Base-by-base conservation (phyloP, 2,329 filamentous ascomycete genomes). In the Aspergillus fischeri region DNA sequence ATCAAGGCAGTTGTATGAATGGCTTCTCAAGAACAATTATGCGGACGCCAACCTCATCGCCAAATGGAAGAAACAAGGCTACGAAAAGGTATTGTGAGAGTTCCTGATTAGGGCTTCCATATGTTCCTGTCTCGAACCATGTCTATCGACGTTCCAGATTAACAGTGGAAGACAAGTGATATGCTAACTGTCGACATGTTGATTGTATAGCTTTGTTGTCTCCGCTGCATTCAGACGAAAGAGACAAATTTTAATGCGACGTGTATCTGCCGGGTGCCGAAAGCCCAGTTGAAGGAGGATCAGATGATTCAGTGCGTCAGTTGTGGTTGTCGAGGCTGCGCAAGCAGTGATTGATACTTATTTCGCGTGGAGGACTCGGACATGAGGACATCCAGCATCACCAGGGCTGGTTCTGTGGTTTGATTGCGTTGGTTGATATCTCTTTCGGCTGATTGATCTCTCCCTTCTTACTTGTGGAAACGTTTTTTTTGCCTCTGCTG, bases 51-150 rank as follows among this genome's bases (percentile, higher is more conserved):
- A 92, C 80, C 79, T 99, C 70, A 97, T 99, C 71, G 94, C 94
- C 14, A 99, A 99, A 79, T 99, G 94, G 94, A 99, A 99, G 85
- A 99, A 99, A 80, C 90, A 95, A 70, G 94, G 94, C 17, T 99
- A 99, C 70, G 94, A 99, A 77, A 97, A 97, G 86, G 90, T 91
- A 74, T 32, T 28, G 35, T 29, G n/a, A 6, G 8, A 52, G 81
- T 5, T 35, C n/a, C 48, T 17, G 14, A 3, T 29, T 21, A 4
- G 41, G 52, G 81, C 4, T 20, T 10, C 29, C 73, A 5, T 28
- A 32, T 45, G 32, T 38, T 17, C 14, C 32, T 17, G 32, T 17
- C 32, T 38, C 14, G 32, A 38, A 14, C 14, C 14, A 17, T 38
- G 6, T 56, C 52, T 25, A 21, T 25, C 45, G 32, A 5, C 14